A percentile compares a stretch with the other conserved stretches of the same genome.
Evolutionary conservation across 2,329 filamentous ascomycete genomes (phyloP).

Genomic region (Trichoderma lentiforme): DNA sequence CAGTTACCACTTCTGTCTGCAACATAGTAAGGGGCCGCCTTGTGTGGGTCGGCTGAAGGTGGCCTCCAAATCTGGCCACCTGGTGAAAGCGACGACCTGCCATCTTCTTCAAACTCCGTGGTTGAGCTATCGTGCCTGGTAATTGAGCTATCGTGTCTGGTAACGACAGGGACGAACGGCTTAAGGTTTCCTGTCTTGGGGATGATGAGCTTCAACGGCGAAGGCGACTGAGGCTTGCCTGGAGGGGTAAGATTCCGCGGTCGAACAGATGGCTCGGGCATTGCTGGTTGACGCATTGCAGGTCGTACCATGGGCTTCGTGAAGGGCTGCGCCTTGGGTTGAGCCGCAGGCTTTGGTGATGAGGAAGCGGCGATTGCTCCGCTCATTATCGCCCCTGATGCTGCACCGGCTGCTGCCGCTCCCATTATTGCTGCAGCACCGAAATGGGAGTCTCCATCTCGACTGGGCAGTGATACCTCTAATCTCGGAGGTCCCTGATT

Average conservation of each 20-base stretch:
- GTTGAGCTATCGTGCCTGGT: conserved; percentile 41
- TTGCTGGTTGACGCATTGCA: neutral
- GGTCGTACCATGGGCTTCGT: neutral
- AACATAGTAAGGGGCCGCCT: conserved; percentile 47
- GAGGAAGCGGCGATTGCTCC: conserved; percentile 2
- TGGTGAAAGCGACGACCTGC: conserved; percentile 35
- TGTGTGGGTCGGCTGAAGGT: conserved; percentile 43
- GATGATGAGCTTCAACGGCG: conserved; percentile 31
- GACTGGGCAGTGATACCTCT: conserved; percentile 2
- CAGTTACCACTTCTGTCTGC: conserved; percentile 54
- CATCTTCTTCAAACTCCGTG: conserved; percentile 53
- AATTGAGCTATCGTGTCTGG: conserved; percentile 39
- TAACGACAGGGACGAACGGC: conserved; percentile 1
- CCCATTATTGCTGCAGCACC: neutral
- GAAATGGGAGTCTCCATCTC: neutral
- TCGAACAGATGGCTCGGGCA: neutral
- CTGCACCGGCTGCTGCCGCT: conserved; percentile 15
- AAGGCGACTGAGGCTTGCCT: conserved; percentile 23
- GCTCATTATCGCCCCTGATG: conserved; percentile 15
- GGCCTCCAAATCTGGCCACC: conserved; percentile 50
- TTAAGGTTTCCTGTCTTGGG: conserved; percentile 20
- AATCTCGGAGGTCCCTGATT: conserved; percentile 24
- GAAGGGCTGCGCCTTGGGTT: neutral
- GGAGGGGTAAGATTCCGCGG: conserved; percentile 6
- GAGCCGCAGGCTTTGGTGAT: conserved; percentile 1